phyloP scores from a whole-genome alignment of 495 filamentous ascomycete genomes.

The Xylaria scruposa region DNA sequence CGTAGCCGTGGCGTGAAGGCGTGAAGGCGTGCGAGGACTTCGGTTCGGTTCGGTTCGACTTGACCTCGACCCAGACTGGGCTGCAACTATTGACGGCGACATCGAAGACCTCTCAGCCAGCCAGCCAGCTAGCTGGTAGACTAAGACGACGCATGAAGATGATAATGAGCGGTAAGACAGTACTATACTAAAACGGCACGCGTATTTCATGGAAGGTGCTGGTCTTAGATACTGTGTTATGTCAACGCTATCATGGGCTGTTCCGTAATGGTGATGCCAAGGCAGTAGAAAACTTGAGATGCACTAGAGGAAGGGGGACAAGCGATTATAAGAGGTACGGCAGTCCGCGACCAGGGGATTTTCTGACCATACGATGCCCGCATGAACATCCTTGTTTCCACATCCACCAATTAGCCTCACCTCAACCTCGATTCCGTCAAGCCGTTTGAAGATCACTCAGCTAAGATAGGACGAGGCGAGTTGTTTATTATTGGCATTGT shows the following conservation, averaged over 20 bases:
- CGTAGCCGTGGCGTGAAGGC: neutral
- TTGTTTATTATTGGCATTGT: conserved; percentile 24
- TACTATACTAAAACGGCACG: neutral
- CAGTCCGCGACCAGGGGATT: conserved; percentile 12
- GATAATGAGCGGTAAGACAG: neutral
- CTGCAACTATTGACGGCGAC: neutral
- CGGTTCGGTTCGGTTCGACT: neutral
- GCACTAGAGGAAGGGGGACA: conserved; percentile 15
- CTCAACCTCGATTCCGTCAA: conserved; percentile 19
- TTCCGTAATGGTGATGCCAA: conserved; percentile 7
- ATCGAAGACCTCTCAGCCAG: neutral
- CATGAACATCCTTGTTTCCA: conserved; percentile 23
- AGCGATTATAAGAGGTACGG: conserved; percentile 24
- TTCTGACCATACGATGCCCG: conserved; percentile 13
- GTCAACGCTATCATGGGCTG: neutral
- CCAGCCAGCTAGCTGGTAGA: neutral
- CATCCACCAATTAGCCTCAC: conserved; percentile 23
- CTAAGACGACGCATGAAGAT: neutral
- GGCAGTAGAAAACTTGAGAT: conserved; percentile 7
- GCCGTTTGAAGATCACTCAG: conserved; percentile 28
- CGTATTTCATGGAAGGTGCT: neutral
- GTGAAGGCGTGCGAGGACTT: neutral
- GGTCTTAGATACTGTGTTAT: neutral
- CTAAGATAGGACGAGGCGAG: conserved; percentile 23
- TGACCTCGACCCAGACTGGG: neutral